Percentiles rank a stretch among this genome's conserved stretches.
phyloP scores from a whole-genome alignment of 805 yeast species.

The Myxozyma nipponensis region DNA sequence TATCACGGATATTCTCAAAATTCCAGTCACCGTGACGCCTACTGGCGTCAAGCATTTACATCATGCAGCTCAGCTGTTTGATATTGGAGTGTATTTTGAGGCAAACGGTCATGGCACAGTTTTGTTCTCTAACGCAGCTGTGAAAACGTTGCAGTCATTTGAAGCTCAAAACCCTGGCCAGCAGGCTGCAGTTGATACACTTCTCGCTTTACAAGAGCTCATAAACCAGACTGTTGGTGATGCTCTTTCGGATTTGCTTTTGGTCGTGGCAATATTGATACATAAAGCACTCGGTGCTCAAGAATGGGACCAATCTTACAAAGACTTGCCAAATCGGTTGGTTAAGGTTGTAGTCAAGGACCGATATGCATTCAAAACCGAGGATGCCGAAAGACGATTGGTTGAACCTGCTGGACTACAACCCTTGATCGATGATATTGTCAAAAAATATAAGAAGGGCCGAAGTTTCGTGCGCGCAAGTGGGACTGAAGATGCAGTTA shows the following conservation, averaged over 20 bases:
- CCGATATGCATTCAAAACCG: constrained; percentile 72
- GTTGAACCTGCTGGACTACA: constrained; percentile 78
- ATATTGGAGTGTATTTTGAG: constrained; percentile 91
- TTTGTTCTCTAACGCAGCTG: constrained; percentile 58
- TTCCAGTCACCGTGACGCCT: constrained; percentile 84
- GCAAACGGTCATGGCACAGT: constrained; percentile 99
- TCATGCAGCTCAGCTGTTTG: constrained; percentile 77
- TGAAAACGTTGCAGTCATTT: constrained; percentile 39
- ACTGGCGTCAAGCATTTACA: constrained; percentile 97
- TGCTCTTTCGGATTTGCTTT: constrained; percentile 86
- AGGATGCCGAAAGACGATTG: constrained; percentile 84
- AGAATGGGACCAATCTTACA: constrained; percentile 72
- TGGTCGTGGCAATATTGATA: constrained; percentile 62
- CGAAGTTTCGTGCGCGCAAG: constrained; percentile 94
- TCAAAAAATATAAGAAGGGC: constrained; percentile 54
- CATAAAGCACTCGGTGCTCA: constrained; percentile 56
- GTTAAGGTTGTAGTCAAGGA: constrained; percentile 80
- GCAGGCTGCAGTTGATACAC: constrained; percentile 48
- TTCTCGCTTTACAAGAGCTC: constrained; percentile 60
- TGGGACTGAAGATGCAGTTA: constrained; percentile 96
- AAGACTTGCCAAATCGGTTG: constrained; percentile 82
- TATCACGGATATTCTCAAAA: constrained; percentile 53
- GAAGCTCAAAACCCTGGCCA: constrained; percentile 45
- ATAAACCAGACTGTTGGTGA: constrained; percentile 99
- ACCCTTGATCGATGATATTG: constrained; percentile 60